These are phyloP conservation scores for Spathaspora gorwiae DNA, from an alignment of 805 yeast species.

Conservation along the genomic window DNA sequence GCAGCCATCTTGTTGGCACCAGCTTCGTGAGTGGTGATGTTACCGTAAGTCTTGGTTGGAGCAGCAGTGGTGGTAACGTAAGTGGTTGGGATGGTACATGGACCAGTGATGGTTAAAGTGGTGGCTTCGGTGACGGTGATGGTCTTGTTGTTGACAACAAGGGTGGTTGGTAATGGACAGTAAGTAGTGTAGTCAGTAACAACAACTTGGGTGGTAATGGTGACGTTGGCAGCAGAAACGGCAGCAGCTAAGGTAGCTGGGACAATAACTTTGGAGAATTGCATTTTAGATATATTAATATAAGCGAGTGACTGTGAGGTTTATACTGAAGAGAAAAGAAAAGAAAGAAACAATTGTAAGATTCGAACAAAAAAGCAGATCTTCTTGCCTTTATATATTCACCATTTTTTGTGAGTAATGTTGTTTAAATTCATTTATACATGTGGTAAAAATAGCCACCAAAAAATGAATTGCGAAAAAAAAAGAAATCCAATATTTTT, in stretches of 20 bases:
- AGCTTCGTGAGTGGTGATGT: slow-evolving; percentile 23
- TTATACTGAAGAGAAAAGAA: background rate
- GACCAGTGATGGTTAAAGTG: slow-evolving; percentile 82
- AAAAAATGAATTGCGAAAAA: too few relatives aligned
- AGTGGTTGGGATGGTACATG: slow-evolving; percentile 66
- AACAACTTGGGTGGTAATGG: slow-evolving; percentile 49
- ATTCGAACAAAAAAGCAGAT: background rate
- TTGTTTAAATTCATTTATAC: too few relatives aligned
- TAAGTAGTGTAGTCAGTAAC: slow-evolving; percentile 69
- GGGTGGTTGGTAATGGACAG: slow-evolving; percentile 73
- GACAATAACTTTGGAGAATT: slow-evolving; percentile 31
- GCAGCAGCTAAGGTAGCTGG: slow-evolving; percentile 41
- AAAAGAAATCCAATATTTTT: too few relatives aligned
- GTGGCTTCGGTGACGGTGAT: slow-evolving; percentile 75
- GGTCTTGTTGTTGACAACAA: slow-evolving; percentile 63
- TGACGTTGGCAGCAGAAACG: slow-evolving; percentile 42
- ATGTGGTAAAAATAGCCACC: too few relatives aligned
- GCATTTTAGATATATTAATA: slow-evolving; percentile 18
- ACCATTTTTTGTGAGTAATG: too few relatives aligned
- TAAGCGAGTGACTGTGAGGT: slow-evolving; percentile 3
- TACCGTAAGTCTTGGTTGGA: slow-evolving; percentile 18
- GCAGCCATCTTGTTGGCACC: slow-evolving; percentile 42
- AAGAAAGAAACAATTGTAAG: background rate
- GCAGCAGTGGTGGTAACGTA: slow-evolving; percentile 22
- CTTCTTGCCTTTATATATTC: slow-evolving; percentile 1